Evolutionary conservation across 164 flowering plant genomes (phyloP), one percentile per base, ranked within the genome.

Genomic region (Sextonia rubra): DNA sequence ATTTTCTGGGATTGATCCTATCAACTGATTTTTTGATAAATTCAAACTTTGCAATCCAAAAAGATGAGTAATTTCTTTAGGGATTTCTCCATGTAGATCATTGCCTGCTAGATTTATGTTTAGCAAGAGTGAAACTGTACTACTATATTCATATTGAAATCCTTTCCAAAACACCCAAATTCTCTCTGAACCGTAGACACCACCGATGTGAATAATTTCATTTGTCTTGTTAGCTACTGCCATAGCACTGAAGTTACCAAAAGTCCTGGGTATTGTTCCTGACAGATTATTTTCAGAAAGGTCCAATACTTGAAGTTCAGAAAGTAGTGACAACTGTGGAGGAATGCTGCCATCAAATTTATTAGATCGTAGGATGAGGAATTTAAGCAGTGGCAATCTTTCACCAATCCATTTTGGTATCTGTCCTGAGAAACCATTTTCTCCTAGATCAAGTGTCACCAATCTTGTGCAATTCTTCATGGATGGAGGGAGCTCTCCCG

Each of bases 391-490:
- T 15, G 66, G 8, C 2, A 71, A 17, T 0, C 0, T 62, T 7
- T 9, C 24, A 20, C 73, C 66, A 4, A 71, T 22, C 73, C 66
- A 71, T 18, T n/a, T 24, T 23, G 73, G 73, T 11, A 71, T 71
- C 9, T n/a, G 12, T 24, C 71, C 32, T 4, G 25, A 25, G 23
- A 25, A 8, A 12, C 7, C 4, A 23, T 69, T 49, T n/a, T 26
- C 44, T 24, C 63, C 47, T 3, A 69, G 62, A 55, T 69, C 71
- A 24, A 69, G 22, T 26, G 23, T 25, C 1, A 9, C 12, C 71
- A 69, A 56, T 5, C 22, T 15, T 1, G 12, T 2, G 61, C 61
- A 69, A 47, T 6, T 69, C 62, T 55, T 69, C 29, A 69, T 23
- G 18, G 71, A 55, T 3, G 25, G 7, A 23, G 61, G 61, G 25